phyloP scores from a whole-genome alignment of 768 basidiomycete genomes.

The Grammothele lineata region DNA sequence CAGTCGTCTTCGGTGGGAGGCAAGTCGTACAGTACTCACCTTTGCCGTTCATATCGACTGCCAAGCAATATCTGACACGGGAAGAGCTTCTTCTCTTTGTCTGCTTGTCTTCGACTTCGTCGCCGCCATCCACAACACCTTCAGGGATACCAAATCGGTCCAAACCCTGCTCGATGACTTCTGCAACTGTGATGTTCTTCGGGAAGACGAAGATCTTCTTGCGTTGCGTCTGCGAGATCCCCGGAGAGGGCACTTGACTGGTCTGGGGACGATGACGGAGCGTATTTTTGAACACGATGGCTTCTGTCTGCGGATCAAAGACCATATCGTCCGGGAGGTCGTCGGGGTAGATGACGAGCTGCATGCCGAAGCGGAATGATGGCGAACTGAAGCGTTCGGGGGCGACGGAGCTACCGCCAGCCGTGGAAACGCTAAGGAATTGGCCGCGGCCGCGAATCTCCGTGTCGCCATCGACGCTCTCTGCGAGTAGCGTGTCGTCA shows the following conservation, averaged over 20 bases:
- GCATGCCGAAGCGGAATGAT: constrained; percentile 79
- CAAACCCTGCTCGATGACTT: constrained; percentile 89
- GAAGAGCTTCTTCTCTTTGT: constrained; percentile 73
- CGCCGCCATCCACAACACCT: constrained; percentile 98
- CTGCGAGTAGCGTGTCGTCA: constrained; percentile 36
- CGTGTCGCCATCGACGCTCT: constrained; percentile 32
- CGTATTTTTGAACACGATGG: constrained; percentile 83
- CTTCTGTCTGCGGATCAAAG: constrained; percentile 90
- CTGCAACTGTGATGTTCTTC: constrained; percentile 92
- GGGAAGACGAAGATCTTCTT: constrained; percentile 89
- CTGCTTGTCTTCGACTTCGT: constrained; percentile 93
- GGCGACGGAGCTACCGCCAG: constrained; percentile 41
- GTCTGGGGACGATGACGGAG: constrained; percentile 52
- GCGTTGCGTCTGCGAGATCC: constrained; percentile 56
- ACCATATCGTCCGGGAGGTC: constrained; percentile 94
- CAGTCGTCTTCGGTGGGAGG: neutral
- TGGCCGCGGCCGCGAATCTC: constrained; percentile 24
- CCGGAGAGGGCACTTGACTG: constrained; percentile 40
- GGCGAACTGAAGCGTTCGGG: constrained; percentile 80
- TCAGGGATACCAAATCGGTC: constrained; percentile 94
- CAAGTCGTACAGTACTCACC: no score
- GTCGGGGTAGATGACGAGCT: constrained; percentile 80
- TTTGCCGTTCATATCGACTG: constrained; percentile 51
- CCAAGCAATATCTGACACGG: constrained; percentile 81
- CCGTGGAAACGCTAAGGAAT: constrained; percentile 39